Conservation (phyloP, 2,329 filamentous ascomycete genomes). For the Botryotinia convoluta region DNA sequence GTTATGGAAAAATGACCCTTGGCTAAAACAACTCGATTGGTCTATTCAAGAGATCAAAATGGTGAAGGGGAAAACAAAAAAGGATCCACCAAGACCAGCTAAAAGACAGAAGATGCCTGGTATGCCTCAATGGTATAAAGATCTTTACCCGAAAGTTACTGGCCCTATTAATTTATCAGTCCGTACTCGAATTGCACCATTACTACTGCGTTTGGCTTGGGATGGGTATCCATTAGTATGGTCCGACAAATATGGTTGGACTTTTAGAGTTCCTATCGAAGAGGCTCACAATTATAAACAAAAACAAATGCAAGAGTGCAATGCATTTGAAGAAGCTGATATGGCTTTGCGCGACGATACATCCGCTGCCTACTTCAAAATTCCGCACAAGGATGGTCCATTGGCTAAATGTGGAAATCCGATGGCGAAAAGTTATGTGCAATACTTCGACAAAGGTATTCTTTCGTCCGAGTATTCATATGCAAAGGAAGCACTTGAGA, state of each 20-base stretch:
- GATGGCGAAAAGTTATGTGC: slow-evolving; percentile 84
- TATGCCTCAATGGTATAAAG: slow-evolving; percentile 95
- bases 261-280: slow-evolving; percentile 69
- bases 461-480: slow-evolving; percentile 85
- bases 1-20: slow-evolving; percentile 76
- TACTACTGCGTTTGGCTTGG: slow-evolving; percentile 83
- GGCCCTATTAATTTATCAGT: slow-evolving; percentile 75
- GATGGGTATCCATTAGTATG: slow-evolving; percentile 86
- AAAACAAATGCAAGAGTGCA: slow-evolving; percentile 70
- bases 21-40: slow-evolving; percentile 94
- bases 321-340: slow-evolving; percentile 74
- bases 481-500: slow-evolving; percentile 91
- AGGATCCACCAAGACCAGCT: slow-evolving; percentile 71
- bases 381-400: slow-evolving; percentile 95
- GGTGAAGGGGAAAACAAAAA: slow-evolving; percentile 88
- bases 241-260: slow-evolving; percentile 93
- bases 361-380: slow-evolving; percentile 75
- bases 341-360: slow-evolving; percentile 62
- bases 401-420: slow-evolving; percentile 80
- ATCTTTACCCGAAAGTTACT: slow-evolving; percentile 70
- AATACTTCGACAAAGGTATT: slow-evolving; percentile 86
- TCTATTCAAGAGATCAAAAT: slow-evolving; percentile 87
- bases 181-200: slow-evolving; percentile 79
- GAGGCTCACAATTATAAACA: slow-evolving; percentile 64
- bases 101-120: slow-evolving; percentile 89